These are phyloP conservation scores for Globisporangium barbulae DNA, from an alignment of 352 stramenopile species.

Conservation along the genomic window DNA sequence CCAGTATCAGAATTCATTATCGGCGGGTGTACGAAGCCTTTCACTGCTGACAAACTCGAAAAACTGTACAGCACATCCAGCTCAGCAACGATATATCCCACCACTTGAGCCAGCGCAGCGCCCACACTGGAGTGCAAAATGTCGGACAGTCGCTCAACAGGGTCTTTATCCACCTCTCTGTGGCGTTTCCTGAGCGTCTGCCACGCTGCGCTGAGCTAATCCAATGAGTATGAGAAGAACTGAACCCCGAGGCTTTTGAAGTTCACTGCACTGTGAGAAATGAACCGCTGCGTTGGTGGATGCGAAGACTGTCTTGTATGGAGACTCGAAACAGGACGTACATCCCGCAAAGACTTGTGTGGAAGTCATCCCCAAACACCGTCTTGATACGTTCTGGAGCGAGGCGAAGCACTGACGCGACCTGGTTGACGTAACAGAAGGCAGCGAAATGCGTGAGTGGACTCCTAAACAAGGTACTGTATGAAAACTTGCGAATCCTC, in stretches of 20 bases:
- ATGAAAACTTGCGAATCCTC: not conserved
- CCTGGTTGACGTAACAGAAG: conserved; percentile 14
- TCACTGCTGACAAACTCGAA: conserved; percentile 27
- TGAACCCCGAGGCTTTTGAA: conserved; percentile 39
- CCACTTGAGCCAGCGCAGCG: conserved; percentile 15
- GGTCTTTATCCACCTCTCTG: conserved; percentile 18
- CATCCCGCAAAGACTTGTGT: conserved; percentile 15
- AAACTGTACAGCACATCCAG: conserved; percentile 42
- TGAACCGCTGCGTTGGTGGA: conserved; percentile 28
- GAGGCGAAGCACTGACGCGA: conserved; percentile 26
- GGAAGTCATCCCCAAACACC: conserved; percentile 33
- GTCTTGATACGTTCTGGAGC: conserved; percentile 29
- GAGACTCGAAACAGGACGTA: conserved; percentile 41
- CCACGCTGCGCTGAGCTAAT: conserved; percentile 33
- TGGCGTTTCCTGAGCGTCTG: conserved; percentile 23
- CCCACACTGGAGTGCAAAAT: conserved; percentile 7
- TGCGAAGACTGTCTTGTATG: conserved; percentile 37
- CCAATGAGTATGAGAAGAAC: conserved; percentile 36
- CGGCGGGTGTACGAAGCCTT: conserved; percentile 25
- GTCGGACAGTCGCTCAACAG: conserved; percentile 21
- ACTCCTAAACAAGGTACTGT: not conserved
- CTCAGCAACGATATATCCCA: conserved; percentile 17
- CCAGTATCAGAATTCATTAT: not conserved
- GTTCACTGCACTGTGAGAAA: conserved; percentile 30
- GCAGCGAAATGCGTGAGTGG: not conserved